Conservation (phyloP, 345 rosid genomes). For the Draba incana region DNA sequence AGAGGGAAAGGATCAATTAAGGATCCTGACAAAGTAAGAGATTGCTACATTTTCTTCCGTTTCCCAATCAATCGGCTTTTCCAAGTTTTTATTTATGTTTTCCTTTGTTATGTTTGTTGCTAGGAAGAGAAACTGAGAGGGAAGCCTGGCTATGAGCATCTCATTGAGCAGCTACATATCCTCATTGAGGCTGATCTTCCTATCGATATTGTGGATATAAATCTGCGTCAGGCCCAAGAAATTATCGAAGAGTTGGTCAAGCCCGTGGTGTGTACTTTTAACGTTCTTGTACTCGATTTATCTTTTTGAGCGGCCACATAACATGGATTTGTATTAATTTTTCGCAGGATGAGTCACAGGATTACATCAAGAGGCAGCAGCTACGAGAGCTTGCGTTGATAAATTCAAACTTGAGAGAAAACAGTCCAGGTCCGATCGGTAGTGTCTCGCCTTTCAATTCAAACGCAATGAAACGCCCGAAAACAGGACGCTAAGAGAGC, state of each 20-base stretch:
- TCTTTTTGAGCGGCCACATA: background rate
- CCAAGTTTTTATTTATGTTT: background rate
- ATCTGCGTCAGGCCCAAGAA: constrained; percentile 73
- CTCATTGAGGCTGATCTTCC: constrained; percentile 79
- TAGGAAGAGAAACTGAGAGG: constrained; percentile 80
- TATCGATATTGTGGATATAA: constrained; percentile 59
- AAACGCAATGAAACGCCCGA: constrained; percentile 95
- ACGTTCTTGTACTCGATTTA: constrained; percentile 13
- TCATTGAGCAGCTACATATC: constrained; percentile 73
- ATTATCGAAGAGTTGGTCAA: constrained; percentile 89
- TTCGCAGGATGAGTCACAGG: constrained; percentile 93
- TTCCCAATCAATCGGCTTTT: constrained; percentile 1
- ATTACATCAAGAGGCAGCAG: constrained; percentile 94
- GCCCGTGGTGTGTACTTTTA: constrained; percentile 69
- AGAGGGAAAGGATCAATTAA: constrained; percentile 99
- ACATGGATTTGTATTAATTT: constrained; percentile 1
- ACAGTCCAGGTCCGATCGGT: constrained; percentile 96
- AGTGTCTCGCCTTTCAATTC: constrained; percentile 94
- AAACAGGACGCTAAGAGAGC: constrained; percentile 70
- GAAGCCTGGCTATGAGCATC: constrained; percentile 76
- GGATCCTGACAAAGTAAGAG: constrained; percentile 88
- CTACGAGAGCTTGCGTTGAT: constrained; percentile 87
- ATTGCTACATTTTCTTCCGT: background rate
- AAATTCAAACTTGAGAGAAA: constrained; percentile 92
- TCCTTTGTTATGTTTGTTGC: constrained; percentile 28